Percentiles rank a stretch among this genome's conserved stretches.
Evolutionary conservation across 257 asterid species (phyloP).

Genomic region (Forsythia viridissima): DNA sequence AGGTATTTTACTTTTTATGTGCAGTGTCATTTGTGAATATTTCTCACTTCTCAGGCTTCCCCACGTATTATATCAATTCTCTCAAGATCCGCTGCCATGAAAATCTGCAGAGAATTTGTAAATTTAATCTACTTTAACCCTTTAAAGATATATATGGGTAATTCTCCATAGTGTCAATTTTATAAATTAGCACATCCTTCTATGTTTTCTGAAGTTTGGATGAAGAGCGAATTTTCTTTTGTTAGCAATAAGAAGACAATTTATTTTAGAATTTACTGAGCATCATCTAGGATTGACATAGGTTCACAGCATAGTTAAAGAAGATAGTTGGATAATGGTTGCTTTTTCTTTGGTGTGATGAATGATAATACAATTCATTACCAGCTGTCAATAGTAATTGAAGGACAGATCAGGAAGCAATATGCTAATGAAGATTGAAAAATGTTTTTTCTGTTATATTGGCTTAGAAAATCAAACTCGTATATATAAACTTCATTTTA

Average conservation of each 20-base stretch:
- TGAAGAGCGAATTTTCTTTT: not conserved
- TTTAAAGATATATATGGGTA: slow-evolving; percentile 17
- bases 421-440: not conserved
- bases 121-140: not conserved
- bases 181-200: slow-evolving; percentile 3
- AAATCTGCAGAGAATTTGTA: not conserved
- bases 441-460: not conserved
- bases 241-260: not conserved
- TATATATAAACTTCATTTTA: not conserved
- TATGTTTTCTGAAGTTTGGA: slow-evolving; percentile 12
- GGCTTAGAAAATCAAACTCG: not conserved
- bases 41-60: slow-evolving; percentile 9
- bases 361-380: not conserved
- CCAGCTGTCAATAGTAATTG: not conserved
- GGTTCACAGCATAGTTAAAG: not conserved
- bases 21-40: slow-evolving; percentile 5
- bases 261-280: not conserved
- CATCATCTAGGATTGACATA: not conserved
- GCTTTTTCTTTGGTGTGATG: not conserved
- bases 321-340: slow-evolving; percentile 4
- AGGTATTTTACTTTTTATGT: slow-evolving; percentile 47
- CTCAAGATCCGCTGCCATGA: not conserved
- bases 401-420: not conserved
- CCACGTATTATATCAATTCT: not conserved
- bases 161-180: not conserved